Conservation (phyloP, 164 flowering plant genomes). For the Vitis amurensis region DNA sequence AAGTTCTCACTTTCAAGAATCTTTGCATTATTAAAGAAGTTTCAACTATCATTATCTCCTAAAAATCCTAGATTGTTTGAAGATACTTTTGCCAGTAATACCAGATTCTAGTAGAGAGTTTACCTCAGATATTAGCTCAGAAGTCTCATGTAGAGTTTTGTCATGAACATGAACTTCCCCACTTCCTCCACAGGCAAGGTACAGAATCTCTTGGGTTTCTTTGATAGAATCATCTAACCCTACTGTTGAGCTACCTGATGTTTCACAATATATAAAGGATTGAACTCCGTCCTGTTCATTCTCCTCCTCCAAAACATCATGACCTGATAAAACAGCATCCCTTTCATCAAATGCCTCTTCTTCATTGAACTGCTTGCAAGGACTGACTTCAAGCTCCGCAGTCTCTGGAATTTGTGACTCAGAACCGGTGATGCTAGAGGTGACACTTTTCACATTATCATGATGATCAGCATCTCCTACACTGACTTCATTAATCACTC, state of each 20-base stretch:
- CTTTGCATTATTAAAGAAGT: background rate
- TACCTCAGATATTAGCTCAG: conserved; percentile 29
- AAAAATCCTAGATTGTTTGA: background rate
- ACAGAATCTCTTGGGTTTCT: conserved; percentile 16
- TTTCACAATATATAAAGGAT: conserved; percentile 20
- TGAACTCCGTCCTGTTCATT: conserved; percentile 13
- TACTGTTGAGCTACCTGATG: conserved; percentile 23
- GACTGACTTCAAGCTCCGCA: conserved; percentile 16
- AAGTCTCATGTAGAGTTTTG: conserved; percentile 9
- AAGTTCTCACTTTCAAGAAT: conserved; percentile 5
- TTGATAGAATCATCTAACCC: conserved; percentile 20
- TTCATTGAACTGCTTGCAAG: conserved; percentile 6
- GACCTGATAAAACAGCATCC: conserved; percentile 10
- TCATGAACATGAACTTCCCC: conserved; percentile 16
- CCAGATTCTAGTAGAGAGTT: conserved; percentile 14
- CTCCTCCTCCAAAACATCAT: conserved; percentile 20
- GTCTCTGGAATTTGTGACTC: conserved; percentile 10
- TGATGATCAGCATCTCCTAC: conserved; percentile 17
- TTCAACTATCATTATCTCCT: background rate
- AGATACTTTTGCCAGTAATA: background rate
- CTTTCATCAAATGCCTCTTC: conserved; percentile 15
- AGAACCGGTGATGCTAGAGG: conserved; percentile 8
- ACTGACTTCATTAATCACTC: conserved; percentile 5
- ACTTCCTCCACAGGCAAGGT: conserved; percentile 18
- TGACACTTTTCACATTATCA: conserved; percentile 5